Base-by-base conservation (phyloP, 2,329 filamentous ascomycete species). In the Beauveria medogensis region DNA sequence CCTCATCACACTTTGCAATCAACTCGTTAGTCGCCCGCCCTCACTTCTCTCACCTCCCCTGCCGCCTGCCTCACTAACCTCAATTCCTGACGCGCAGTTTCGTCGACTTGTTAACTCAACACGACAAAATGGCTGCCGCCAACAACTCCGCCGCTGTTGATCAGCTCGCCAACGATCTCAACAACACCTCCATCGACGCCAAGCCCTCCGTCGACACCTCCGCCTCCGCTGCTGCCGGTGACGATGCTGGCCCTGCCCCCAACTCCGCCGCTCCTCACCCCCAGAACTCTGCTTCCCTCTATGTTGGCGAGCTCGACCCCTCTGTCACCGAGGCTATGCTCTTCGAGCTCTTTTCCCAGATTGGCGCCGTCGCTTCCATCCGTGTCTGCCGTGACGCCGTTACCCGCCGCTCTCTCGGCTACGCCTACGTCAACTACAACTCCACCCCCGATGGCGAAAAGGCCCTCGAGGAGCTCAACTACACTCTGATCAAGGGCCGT, bases 381-480 rank as follows among this genome's bases (percentile, higher is more conserved):
- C 94, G 94, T 85, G 94, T 99, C 75, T 99, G 94, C 86, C 94
- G 94, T 80, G 94, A 99, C 74, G 93, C 94, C 65, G 92, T 99
- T 74, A 97, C 94, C 73, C 92, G 94, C 76, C 93, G 94, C 78
- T 99, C 94, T 67, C 91, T 99, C 68, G 94, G 94, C 69, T 99
- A 99, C 77, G 94, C 94, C 77, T 99, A 99, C 78, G 94, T 99
- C 80, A 99, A 99, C 87, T 99, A 97, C 87, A 99, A 97, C 84
- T 93, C 91, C 77, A 96, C 92, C 65, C 77, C 86, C 65, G 94
- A 99, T 75, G 94, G 94, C 71, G 94, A 99, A 84, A 95, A 96
- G 80, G 94, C 94, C 71, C 88, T 99, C 64, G 94, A 99, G 81
- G 94, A 99, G 80, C 86, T 99, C 70, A 99, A 99, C 87, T 99